Evolutionary conservation across 371 early-diverging fungal genomes (phyloP).

Genomic region (Saksenaea oblongispora): DNA sequence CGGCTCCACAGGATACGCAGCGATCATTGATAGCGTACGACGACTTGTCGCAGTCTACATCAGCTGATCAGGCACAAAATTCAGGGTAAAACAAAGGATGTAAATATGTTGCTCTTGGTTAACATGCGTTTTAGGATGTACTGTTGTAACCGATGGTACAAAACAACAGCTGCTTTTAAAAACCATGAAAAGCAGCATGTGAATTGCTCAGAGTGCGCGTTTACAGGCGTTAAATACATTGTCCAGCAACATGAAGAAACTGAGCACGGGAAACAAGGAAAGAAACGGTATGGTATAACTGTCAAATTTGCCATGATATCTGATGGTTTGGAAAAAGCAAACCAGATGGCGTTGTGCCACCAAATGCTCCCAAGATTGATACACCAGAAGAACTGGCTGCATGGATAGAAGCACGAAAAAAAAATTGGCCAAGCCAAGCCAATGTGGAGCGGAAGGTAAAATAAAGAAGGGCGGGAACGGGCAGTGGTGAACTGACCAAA

Average conservation of each 20-base stretch:
- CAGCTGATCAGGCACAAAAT: constrained; percentile 5
- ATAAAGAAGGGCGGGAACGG: neutral
- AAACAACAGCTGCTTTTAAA: constrained; percentile 20
- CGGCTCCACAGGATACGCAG: constrained; percentile 3
- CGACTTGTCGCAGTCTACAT: constrained; percentile 1
- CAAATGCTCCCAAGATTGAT: constrained; percentile 47
- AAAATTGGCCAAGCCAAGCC: constrained; percentile 63
- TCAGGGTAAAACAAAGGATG: neutral
- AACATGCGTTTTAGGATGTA: neutral
- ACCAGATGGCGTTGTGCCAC: constrained; percentile 45
- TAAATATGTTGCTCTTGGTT: neutral
- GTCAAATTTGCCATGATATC: neutral
- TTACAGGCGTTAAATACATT: constrained; percentile 23
- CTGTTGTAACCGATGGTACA: constrained; percentile 35
- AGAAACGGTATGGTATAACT: constrained; percentile 23
- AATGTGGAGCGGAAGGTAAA: constrained; percentile 63
- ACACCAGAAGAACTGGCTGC: constrained; percentile 65
- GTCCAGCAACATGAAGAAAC: constrained; percentile 32
- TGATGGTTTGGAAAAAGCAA: constrained; percentile 8
- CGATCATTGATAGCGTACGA: constrained; percentile 11
- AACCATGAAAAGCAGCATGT: constrained; percentile 40
- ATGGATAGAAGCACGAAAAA: constrained; percentile 72
- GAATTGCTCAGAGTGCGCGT: constrained; percentile 33
- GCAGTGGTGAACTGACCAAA: neutral
- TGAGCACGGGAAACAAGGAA: constrained; percentile 27